These are phyloP conservation scores for Scutellaria minor DNA, from an alignment of 257 asterid genomes.

Conservation along the genomic window DNA sequence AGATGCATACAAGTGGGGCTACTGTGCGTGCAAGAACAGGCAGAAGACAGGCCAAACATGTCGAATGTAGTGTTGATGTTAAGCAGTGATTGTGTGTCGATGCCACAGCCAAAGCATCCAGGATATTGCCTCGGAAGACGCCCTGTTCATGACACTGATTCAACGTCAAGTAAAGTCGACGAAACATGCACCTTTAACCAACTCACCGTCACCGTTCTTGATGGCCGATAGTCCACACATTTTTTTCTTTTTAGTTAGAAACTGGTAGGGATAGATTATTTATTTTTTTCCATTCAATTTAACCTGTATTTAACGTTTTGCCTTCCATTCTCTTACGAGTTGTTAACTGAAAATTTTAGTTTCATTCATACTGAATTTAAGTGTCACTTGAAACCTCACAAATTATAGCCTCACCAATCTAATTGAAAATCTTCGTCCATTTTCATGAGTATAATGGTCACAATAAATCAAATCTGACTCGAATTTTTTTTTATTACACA, in stretches of 20 bases:
- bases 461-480: no score
- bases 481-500: no score
- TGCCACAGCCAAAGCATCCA: constrained; percentile 69
- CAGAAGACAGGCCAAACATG: constrained; percentile 76
- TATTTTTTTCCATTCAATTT: constrained; percentile 18
- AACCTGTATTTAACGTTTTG: neutral
- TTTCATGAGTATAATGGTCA: no score
- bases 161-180: constrained; percentile 48
- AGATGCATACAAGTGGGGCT: constrained; percentile 81
- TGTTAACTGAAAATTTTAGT: neutral
- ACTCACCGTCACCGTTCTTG: constrained; percentile 59
- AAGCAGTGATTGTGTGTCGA: constrained; percentile 55
- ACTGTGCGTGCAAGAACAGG: constrained; percentile 76
- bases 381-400: no score
- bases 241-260: neutral
- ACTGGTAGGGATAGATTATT: constrained; percentile 30
- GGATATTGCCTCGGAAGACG: constrained; percentile 67
- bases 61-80: constrained; percentile 62
- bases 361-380: no score
- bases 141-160: constrained; percentile 40
- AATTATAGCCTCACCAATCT: no score
- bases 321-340: constrained; percentile 4
- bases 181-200: constrained; percentile 65
- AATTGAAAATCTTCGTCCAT: no score
- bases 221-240: constrained; percentile 48